Evolutionary conservation across 805 yeast species (phyloP), one percentile per base, ranked within the genome.

Genomic region (Lachancea fermentati): DNA sequence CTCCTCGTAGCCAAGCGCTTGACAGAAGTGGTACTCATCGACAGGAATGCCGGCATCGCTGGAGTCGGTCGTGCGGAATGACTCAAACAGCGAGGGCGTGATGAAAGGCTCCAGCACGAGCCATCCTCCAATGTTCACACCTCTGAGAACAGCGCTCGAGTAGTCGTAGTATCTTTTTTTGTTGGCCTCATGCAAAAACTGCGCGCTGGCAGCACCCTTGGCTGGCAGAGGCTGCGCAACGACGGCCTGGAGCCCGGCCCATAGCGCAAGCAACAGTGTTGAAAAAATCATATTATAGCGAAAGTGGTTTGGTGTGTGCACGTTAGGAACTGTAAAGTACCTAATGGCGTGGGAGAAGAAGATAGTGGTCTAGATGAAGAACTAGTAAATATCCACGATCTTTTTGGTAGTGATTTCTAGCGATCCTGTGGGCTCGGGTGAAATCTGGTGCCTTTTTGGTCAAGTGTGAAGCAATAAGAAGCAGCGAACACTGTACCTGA

Each of bases 81-180:
- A 73, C 34, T 71, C 73, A 55, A 88, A 86, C 34, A 83, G 60
- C 1, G 88, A 76, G 4, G 95, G 96, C 1, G 87, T 83, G 56
- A 87, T 87, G 62, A 72, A 86, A 2, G 96, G 87, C 63, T 87
- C 96, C 32, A 87, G 65, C 2, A 87, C 87, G 37, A 87, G 72
- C 96, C 96, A 87, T 34, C 95, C 95, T 47, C 96, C 96, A 24
- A 87, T 64, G 55, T 83, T 82, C 36, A 87, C 87, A 52, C 96
- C 96, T 31, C 58, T 46, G 15, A 53, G 39, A 11, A 47, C 49
- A 16, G 45, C 52, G 30, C 38, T 31, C 30, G 43, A 49, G 36
- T 54, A 54, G 37, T 55, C 54, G 37, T 47, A 54, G 39, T 32
- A 55, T 34, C 60, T 39, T 36, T 53, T 55, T 16, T 47, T 44